Base-by-base conservation (phyloP, 2,329 filamentous ascomycete species). In the Fusarium falciforme region DNA sequence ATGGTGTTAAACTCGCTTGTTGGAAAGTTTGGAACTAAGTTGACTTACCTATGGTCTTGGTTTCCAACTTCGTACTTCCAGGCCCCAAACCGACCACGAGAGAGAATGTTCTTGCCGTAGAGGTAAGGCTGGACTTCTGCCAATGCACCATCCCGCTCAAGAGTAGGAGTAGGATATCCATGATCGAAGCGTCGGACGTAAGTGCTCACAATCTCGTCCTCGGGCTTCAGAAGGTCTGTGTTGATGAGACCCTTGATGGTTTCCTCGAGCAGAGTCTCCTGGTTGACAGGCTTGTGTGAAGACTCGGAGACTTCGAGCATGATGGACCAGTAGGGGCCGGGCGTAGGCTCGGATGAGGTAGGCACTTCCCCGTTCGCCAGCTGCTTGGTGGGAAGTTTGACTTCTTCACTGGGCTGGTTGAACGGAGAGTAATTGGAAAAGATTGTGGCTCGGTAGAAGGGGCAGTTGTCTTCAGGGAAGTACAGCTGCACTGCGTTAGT, bases 341-440 rank as follows among this genome's bases (percentile, higher is more conserved):
- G 90, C 88, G 96, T 89, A 69, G 94, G 86, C 80, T 93, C 91
- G 58, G 87, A 88, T 77, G 90, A 93, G 70, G 87, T 84, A 67
- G 95, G 90, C 87, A 94, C 94, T 84, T 91, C 93, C 82, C 96
- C 96, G 79, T 98, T 89, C 65, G 93, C 96, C 47, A 95, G 89
- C 83, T 95, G 93, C 77, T 94, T 86, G 22, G 96, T 98, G 36
- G 95, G 91, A 64, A 99, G 91, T 89, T 97, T 96, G 82, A 89
- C 92, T 67, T 92, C 91, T 68, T 91, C 88, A 76, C 93, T 87
- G 35, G 96, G 96, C 87, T 98, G 96, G 89, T 99, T 99, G 90
- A 97, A 92, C 61, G 96, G 96, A 27, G 96, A 98, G 90, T 99
- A 99, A 90, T 99, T 99, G 85, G 96, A 98, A 91, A 99, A 99